Percentiles rank a stretch among this genome's conserved stretches.
Conservation (phyloP, 2,329 filamentous ascomycete species). For the Gaeumannomyces sp. region DNA sequence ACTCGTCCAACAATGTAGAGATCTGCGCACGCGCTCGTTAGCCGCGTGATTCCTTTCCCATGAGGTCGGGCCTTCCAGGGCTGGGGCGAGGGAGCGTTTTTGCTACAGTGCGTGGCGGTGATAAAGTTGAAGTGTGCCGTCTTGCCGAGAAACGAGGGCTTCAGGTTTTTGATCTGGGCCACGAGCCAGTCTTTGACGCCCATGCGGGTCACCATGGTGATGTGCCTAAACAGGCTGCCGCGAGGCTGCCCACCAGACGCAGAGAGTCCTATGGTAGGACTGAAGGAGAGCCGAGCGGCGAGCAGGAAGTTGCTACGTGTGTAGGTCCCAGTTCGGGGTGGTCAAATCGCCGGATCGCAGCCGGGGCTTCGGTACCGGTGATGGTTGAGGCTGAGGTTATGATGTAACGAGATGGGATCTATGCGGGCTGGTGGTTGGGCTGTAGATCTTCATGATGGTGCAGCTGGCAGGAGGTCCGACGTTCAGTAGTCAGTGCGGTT, state of each 20-base stretch:
- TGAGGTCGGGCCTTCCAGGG: not conserved
- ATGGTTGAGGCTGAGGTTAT: not conserved
- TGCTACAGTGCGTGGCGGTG: conserved; percentile 67
- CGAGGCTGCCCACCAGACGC: not conserved
- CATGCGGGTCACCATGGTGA: not conserved
- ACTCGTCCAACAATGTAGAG: conserved; percentile 72
- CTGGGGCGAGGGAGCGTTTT: not conserved
- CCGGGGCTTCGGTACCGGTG: too few relatives aligned
- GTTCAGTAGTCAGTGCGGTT: not conserved
- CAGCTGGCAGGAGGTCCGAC: not conserved
- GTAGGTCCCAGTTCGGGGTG: not conserved
- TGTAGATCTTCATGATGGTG: not conserved
- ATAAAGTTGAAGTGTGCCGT: conserved; percentile 76
- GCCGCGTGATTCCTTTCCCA: not conserved
- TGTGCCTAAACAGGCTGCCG: not conserved
- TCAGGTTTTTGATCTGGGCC: conserved; percentile 41
- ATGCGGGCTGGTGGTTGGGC: not conserved
- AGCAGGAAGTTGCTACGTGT: not conserved
- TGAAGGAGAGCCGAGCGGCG: not conserved
- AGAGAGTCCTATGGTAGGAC: not conserved
- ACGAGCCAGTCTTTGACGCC: conserved; percentile 21
- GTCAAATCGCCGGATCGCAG: not conserved
- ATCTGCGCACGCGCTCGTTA: conserved; percentile 40
- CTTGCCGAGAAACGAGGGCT: conserved; percentile 52
- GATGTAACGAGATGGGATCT: not conserved